Evolutionary conservation across 1,139 yeast genomes (phyloP).

Genomic region (Sugiyamaella novakii): DNA sequence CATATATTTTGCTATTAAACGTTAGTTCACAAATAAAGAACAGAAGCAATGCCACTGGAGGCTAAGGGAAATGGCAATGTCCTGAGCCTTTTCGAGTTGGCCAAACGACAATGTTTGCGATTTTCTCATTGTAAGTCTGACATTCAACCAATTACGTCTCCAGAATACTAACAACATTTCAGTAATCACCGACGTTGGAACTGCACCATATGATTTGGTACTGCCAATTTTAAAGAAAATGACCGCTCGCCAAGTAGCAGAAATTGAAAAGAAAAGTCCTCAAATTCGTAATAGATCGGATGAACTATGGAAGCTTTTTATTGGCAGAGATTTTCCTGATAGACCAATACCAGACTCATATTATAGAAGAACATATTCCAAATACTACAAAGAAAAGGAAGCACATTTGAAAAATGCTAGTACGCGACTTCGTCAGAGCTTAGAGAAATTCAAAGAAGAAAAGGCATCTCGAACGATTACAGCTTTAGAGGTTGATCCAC

Average conservation of each 20-base stretch:
- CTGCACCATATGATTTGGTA: conserved; percentile 37
- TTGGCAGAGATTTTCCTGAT: conserved; percentile 36
- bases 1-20: too few relatives aligned
- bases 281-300: conserved; percentile 32
- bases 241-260: conserved; percentile 34
- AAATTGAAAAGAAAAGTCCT: conserved; percentile 35
- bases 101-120: conserved; percentile 22
- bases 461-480: conserved; percentile 34
- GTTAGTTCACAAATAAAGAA: too few relatives aligned
- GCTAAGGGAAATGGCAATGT: conserved; percentile 15
- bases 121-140: conserved; percentile 24
- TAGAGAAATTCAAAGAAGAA: conserved; percentile 31
- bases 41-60: too few relatives aligned
- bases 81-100: conserved; percentile 22
- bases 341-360: conserved; percentile 31
- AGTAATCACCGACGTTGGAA: conserved; percentile 39
- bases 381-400: conserved; percentile 34
- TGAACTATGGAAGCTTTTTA: conserved; percentile 32
- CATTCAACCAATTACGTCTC: too few relatives aligned
- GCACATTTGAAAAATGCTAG: conserved; percentile 34
- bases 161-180: background rate
- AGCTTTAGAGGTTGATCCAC: conserved; percentile 34
- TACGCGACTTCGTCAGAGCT: conserved; percentile 31
- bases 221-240: conserved; percentile 35
- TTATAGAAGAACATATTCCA: conserved; percentile 29